phyloP scores from a whole-genome alignment of 257 asterid genomes.

The Rubia yunnanensis region DNA sequence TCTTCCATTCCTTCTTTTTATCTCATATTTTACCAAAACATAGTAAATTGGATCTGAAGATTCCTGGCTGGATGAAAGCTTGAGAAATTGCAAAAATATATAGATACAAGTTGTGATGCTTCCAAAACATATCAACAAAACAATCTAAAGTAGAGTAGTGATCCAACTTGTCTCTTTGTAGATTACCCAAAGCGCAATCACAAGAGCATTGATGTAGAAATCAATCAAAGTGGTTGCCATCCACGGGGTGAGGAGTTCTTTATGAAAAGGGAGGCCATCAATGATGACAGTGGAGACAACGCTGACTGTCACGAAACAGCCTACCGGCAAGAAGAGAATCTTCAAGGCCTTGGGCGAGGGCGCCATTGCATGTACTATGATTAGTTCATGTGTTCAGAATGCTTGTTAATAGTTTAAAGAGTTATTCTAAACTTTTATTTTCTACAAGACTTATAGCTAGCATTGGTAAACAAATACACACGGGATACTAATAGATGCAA shows the following conservation, averaged over 20 bases:
- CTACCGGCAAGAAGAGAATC: constrained; percentile 42
- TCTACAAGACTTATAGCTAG: too few relatives aligned
- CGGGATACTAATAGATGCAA: too few relatives aligned
- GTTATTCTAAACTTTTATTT: too few relatives aligned
- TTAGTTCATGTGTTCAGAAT: too few relatives aligned
- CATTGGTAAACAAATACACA: too few relatives aligned
- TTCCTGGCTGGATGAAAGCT: constrained; percentile 52
- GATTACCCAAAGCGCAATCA: constrained; percentile 58
- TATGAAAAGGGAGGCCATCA: constrained; percentile 72
- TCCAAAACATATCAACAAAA: constrained; percentile 61
- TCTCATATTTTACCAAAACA: constrained; percentile 44
- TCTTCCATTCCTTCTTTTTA: constrained; percentile 41
- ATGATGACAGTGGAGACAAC: constrained; percentile 43
- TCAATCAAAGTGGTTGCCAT: constrained; percentile 62
- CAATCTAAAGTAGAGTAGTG: constrained; percentile 41
- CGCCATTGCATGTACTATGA: constrained; percentile 21
- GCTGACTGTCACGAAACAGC: constrained; percentile 35
- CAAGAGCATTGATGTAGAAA: constrained; percentile 48
- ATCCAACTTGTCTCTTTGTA: constrained; percentile 72
- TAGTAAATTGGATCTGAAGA: constrained; percentile 65
- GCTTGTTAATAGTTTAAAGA: too few relatives aligned
- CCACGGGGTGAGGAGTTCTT: constrained; percentile 79
- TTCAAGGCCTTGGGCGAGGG: constrained; percentile 22
- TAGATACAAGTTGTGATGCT: constrained; percentile 73
- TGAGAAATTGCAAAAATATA: constrained; percentile 54